Conservation (phyloP, 164 flowering plant species). For the Macadamia integrifolia region DNA sequence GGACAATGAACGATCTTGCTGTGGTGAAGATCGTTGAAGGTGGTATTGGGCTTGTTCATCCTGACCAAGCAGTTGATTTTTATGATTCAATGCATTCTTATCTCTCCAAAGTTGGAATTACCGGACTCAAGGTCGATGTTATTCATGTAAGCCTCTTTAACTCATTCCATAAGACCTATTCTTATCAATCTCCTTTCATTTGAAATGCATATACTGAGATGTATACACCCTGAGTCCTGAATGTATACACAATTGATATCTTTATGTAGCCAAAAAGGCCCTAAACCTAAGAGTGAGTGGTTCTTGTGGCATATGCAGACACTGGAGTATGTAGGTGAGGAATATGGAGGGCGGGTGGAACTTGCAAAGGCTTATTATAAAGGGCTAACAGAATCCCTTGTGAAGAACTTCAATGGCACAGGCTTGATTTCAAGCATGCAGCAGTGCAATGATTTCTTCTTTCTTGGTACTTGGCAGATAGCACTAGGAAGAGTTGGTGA, state of each 20-base stretch:
- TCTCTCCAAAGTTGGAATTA: conserved; percentile 58
- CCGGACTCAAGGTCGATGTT: conserved; percentile 87
- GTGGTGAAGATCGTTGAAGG: conserved; percentile 68
- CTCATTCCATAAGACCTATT: not conserved
- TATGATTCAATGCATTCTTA: conserved; percentile 78
- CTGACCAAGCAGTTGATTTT: conserved; percentile 62
- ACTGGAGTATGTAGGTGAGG: conserved; percentile 64
- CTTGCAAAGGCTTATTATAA: conserved; percentile 71
- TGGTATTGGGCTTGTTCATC: conserved; percentile 74
- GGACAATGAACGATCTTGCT: conserved; percentile 79
- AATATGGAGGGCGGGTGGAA: conserved; percentile 78
- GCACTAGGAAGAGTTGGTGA: conserved; percentile 85
- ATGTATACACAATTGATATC: not conserved
- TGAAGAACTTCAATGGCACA: conserved; percentile 72
- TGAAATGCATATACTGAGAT: no score
- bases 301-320: conserved; percentile 31
- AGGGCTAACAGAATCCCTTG: conserved; percentile 54
- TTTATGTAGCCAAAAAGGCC: not conserved
- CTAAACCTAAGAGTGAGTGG: not conserved
- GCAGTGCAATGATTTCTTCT: conserved; percentile 85
- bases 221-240: no score
- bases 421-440: conserved; percentile 91
- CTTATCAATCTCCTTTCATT: not conserved
- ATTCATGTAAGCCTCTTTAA: conserved; percentile 49
- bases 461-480: conserved; percentile 76